A percentile compares a stretch with the other conserved stretches of the same genome.
Conservation (phyloP, 106 monocot genomes). For the Vanilla planifolia region DNA sequence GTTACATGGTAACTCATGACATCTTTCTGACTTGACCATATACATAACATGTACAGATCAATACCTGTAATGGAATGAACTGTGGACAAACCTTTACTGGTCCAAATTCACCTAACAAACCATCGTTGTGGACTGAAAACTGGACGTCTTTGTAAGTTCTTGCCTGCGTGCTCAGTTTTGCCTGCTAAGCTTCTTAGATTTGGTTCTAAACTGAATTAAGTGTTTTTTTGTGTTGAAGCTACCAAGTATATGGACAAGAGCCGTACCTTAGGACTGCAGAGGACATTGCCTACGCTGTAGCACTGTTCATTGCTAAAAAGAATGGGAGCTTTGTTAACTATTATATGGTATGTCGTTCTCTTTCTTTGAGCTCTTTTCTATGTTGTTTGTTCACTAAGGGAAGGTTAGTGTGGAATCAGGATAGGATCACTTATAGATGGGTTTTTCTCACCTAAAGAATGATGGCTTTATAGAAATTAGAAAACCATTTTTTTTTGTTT, state of each 20-base stretch:
- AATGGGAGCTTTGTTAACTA: slow-evolving; percentile 91
- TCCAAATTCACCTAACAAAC: slow-evolving; percentile 89
- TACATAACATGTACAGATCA: slow-evolving; percentile 40
- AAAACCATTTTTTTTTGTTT: too few relatives aligned
- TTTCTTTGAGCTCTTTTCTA: background rate
- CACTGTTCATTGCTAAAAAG: slow-evolving; percentile 63
- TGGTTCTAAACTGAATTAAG: too few relatives aligned
- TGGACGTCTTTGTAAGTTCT: slow-evolving; percentile 69
- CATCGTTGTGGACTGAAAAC: slow-evolving; percentile 89
- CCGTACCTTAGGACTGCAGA: slow-evolving; percentile 46
- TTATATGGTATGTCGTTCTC: slow-evolving; percentile 69
- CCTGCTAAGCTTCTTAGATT: too few relatives aligned
- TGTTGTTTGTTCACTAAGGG: too few relatives aligned
- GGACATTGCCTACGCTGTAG: slow-evolving; percentile 76
- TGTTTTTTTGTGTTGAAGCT: slow-evolving; percentile 29
- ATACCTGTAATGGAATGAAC: slow-evolving; percentile 76
- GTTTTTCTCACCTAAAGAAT: too few relatives aligned
- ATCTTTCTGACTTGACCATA: background rate
- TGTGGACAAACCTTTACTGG: slow-evolving; percentile 78
- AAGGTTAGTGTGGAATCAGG: too few relatives aligned
- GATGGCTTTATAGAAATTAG: too few relatives aligned
- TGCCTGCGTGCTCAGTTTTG: too few relatives aligned
- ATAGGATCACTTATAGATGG: too few relatives aligned
- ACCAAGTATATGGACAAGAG: slow-evolving; percentile 60
- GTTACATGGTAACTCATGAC: background rate